Base-by-base conservation (phyloP, 495 filamentous ascomycete genomes). In the Penicillium samsonianum region DNA sequence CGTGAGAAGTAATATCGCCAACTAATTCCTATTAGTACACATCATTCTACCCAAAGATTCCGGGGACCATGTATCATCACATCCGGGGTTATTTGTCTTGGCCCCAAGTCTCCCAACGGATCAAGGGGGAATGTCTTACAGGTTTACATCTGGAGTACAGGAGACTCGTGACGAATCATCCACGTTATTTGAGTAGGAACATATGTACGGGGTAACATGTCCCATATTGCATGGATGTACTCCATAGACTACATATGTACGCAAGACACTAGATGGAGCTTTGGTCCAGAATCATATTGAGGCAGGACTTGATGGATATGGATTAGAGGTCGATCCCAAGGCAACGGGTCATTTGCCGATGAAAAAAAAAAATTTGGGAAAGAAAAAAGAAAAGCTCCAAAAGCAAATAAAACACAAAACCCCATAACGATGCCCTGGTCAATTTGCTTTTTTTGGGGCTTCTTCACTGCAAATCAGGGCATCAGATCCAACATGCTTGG, bases 401-500 rank as follows among this genome's bases (percentile, higher is more conserved):
- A 54, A 45, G n/a, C 37, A 54, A 40, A 38, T 38, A 16, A 35
- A 50, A 35, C 30, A 2, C 20, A 50, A 38, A 42, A 41, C 14
- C 20, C 20, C 35, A 40, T 25, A 52, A 38, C n/a, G 30, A 14
- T 48, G 22, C n/a, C 40, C 20, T 38, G 33, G 20, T 25, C 26
- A 35, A 59, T 58, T 65, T 53, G 22, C 41, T 59, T 59, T 62
- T 56, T 54, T 50, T 48, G 30, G 54, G 60, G 46, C 53, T 62
- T 68, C 50, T 47, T 63, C 56, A 66, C 68, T 66, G 61, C 67
- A 65, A 69, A 71, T 73, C 67, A 73, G 62, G 59, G 53, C 45
- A 37, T 58, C 50, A 31, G 43, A 61, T 64, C 48, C 61, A 62
- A 62, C 62, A 65, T 63, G 62, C 66, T 67, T 67, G 70, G 70